These are phyloP conservation scores for Sporisorium scitamineum DNA, from an alignment of 1,284 basidiomycete genomes.

Conservation along the genomic window DNA sequence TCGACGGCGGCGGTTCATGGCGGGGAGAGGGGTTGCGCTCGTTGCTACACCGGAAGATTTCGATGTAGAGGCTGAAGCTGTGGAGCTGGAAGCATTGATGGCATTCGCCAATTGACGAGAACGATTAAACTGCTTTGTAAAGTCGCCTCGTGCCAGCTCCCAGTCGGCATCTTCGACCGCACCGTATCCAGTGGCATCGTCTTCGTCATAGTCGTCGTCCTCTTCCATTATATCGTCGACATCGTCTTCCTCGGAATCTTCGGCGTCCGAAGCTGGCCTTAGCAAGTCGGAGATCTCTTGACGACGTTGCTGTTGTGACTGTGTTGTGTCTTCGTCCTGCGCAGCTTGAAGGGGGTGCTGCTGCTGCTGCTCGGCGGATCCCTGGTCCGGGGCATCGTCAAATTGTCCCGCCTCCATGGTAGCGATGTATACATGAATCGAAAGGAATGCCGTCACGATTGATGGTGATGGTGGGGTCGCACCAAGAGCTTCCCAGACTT, in stretches of 20 bases:
- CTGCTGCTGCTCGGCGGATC: conserved; percentile 2
- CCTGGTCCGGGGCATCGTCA: conserved; percentile 39
- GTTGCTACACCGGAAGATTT: background rate
- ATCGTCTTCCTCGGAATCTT: conserved; percentile 30
- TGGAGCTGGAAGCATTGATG: conserved; percentile 16
- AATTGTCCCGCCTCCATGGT: conserved; percentile 47
- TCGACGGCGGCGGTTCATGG: conserved; percentile 51
- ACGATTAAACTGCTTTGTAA: conserved; percentile 68
- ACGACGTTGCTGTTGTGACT: conserved; percentile 31
- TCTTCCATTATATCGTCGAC: conserved; percentile 22
- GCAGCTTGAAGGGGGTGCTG: conserved; percentile 14
- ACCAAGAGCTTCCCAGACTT: no score
- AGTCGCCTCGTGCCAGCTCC: conserved; percentile 67
- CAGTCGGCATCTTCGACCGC: conserved; percentile 67
- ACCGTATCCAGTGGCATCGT: conserved; percentile 41
- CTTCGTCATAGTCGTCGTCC: conserved; percentile 47
- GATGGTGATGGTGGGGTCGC: background rate
- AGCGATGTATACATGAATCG: no score
- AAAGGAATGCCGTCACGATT: no score
- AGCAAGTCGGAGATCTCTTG: conserved; percentile 43
- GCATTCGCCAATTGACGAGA: conserved; percentile 62
- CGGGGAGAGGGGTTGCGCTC: conserved; percentile 39
- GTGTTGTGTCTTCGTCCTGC: conserved; percentile 30
- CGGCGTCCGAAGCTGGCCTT: conserved; percentile 36
- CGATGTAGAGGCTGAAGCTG: conserved; percentile 18